A percentile compares a stretch with the other conserved stretches of the same genome.
These are phyloP conservation scores for Huiozyma naganishii DNA, from an alignment of 805 yeast genomes.

Conservation along the genomic window DNA sequence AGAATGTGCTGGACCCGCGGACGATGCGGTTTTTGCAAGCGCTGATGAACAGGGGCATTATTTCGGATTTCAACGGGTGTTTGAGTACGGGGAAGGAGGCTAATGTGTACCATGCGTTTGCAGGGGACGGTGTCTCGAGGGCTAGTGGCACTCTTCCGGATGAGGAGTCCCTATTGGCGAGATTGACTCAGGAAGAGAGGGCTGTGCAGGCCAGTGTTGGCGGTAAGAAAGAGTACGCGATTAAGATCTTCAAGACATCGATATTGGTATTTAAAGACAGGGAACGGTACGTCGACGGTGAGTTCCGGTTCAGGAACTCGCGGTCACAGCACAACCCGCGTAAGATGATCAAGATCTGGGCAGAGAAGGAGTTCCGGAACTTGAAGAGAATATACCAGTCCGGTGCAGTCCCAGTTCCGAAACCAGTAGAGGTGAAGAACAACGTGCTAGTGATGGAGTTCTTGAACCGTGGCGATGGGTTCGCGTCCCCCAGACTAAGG, in stretches of 20 bases:
- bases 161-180: slow-evolving; percentile 5
- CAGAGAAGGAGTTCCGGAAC: slow-evolving; percentile 93
- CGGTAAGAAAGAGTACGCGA: slow-evolving; percentile 52
- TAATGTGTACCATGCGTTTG: slow-evolving; percentile 81
- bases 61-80: slow-evolving; percentile 85
- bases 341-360: slow-evolving; percentile 97
- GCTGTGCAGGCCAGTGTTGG: not conserved
- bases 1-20: slow-evolving; percentile 91
- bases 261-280: slow-evolving; percentile 94
- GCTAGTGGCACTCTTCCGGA: slow-evolving; percentile 10
- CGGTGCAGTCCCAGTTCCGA: slow-evolving; percentile 82
- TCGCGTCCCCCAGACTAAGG: slow-evolving; percentile 81
- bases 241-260: slow-evolving; percentile 92
- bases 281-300: slow-evolving; percentile 93
- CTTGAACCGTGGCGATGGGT: slow-evolving; percentile 61
- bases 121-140: slow-evolving; percentile 22
- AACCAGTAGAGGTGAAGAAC: slow-evolving; percentile 77
- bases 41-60: slow-evolving; percentile 71
- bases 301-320: slow-evolving; percentile 78
- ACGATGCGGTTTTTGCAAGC: slow-evolving; percentile 76
- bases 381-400: slow-evolving; percentile 66
- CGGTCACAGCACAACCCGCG: slow-evolving; percentile 87
- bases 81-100: slow-evolving; percentile 97
- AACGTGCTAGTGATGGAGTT: slow-evolving; percentile 95
- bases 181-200: slow-evolving; percentile 1